Percentiles rank a stretch among this genome's conserved stretches.
Conservation (phyloP, 345 rosid species). For the Eutrema yunnanense region DNA sequence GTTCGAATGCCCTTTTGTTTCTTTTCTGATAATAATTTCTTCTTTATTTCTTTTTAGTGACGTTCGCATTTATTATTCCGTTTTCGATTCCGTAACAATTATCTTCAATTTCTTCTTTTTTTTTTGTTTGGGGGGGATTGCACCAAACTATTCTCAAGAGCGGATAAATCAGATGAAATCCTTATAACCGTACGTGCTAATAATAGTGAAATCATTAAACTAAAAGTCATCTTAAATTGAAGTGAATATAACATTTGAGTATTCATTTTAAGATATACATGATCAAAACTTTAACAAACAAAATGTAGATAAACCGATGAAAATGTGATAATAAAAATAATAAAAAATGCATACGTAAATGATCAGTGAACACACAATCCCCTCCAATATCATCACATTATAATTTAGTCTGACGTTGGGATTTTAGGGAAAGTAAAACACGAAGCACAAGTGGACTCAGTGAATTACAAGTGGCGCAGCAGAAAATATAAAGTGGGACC, state of each 20-base stretch:
- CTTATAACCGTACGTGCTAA: not conserved
- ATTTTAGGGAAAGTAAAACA: not conserved
- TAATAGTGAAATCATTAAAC: not conserved
- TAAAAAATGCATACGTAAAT: not conserved
- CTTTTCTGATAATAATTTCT: not conserved
- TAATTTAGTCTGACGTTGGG: not conserved
- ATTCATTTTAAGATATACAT: not conserved
- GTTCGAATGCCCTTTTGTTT: slow-evolving; percentile 18
- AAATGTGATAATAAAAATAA: not conserved
- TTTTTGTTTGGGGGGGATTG: not conserved
- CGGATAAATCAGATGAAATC: not conserved
- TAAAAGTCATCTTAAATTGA: not conserved
- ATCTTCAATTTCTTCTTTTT: not conserved
- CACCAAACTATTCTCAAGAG: not conserved
- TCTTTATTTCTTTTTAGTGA: not conserved
- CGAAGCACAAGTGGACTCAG: slow-evolving; percentile 22
- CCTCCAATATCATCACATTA: not conserved
- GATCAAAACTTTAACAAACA: not conserved
- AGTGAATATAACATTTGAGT: not conserved
- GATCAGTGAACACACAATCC: slow-evolving; percentile 12
- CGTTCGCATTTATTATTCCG: slow-evolving; percentile 17
- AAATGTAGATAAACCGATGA: not conserved
- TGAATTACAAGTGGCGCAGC: slow-evolving; percentile 23
- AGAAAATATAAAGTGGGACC: slow-evolving; percentile 3
- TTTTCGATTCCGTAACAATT: not conserved